Conservation (phyloP, 2,329 filamentous ascomycete species). For the Cladophialophora bantiana region DNA sequence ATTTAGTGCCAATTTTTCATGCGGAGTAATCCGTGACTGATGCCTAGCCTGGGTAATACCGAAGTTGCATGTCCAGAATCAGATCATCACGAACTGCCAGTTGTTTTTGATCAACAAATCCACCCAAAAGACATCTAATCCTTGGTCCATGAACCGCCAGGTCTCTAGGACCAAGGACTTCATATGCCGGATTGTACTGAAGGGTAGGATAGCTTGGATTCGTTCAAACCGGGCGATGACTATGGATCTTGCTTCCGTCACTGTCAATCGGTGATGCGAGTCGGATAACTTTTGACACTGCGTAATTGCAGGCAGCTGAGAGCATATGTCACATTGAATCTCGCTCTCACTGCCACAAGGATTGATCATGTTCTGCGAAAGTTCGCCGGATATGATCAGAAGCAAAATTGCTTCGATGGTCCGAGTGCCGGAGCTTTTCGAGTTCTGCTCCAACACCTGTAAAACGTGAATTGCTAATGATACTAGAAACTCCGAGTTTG, state of each 20-base stretch:
- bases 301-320: background rate
- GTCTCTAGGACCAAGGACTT: slow-evolving; percentile 12
- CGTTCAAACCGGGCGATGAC: slow-evolving; percentile 9
- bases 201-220: slow-evolving; percentile 15
- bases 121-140: slow-evolving; percentile 3
- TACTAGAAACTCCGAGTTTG: background rate
- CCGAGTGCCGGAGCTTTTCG: slow-evolving; percentile 17
- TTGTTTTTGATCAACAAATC: slow-evolving; percentile 19
- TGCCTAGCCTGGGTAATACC: background rate
- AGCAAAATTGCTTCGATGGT: slow-evolving; percentile 23
- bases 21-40: slow-evolving; percentile 18
- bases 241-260: background rate
- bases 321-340: too few species aligned
- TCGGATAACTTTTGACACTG: background rate
- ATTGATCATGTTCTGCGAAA: background rate
- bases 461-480: slow-evolving; percentile 10
- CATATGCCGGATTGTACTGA: slow-evolving; percentile 15
- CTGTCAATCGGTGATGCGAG: background rate
- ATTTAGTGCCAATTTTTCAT: background rate
- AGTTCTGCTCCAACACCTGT: slow-evolving; percentile 11
- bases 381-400: slow-evolving; percentile 18
- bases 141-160: slow-evolving; percentile 8
- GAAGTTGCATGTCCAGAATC: background rate
- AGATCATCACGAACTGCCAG: slow-evolving; percentile 22
- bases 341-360: background rate